These are phyloP conservation scores for Trametes pubescens DNA, from an alignment of 1,284 basidiomycete genomes.

Conservation along the genomic window DNA sequence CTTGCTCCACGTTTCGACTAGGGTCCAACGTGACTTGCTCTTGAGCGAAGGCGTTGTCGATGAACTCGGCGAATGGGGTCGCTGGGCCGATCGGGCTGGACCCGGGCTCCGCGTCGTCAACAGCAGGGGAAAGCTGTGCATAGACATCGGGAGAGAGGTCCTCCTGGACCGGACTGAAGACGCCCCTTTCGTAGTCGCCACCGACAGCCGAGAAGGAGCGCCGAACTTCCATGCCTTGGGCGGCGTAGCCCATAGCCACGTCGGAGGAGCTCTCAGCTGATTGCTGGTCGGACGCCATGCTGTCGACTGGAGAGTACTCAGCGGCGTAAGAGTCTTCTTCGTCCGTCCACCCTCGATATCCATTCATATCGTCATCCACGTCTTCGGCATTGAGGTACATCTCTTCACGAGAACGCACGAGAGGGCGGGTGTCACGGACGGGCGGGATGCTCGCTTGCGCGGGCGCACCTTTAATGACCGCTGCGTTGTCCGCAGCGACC, in stretches of 20 bases:
- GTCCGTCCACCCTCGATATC: conserved; percentile 37
- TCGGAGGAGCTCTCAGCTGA: conserved; percentile 25
- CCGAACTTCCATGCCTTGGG: conserved; percentile 17
- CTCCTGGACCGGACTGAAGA: conserved; percentile 70
- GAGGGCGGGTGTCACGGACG: conserved; percentile 48
- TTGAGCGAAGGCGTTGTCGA: conserved; percentile 72
- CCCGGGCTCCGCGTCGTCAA: conserved; percentile 55
- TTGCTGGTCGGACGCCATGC: conserved; percentile 41
- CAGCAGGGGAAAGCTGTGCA: conserved; percentile 57
- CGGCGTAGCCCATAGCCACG: conserved; percentile 19
- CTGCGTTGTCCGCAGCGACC: conserved; percentile 66
- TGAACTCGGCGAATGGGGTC: conserved; percentile 78
- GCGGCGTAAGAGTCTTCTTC: conserved; percentile 33
- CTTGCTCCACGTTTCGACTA: conserved; percentile 20
- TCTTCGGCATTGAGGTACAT: conserved; percentile 44
- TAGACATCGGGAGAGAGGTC: conserved; percentile 64
- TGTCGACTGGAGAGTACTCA: conserved; percentile 39
- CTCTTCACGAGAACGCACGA: conserved; percentile 20
- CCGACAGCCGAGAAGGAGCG: conserved; percentile 23
- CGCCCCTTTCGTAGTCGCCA: conserved; percentile 51
- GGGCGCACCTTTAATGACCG: conserved; percentile 83
- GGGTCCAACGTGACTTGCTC: conserved; percentile 34
- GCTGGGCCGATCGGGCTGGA: conserved; percentile 76
- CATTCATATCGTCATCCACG: conserved; percentile 54
- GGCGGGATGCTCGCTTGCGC: conserved; percentile 85